These are phyloP conservation scores for Populus nigra DNA, from an alignment of 345 rosid genomes.

Conservation along the genomic window DNA sequence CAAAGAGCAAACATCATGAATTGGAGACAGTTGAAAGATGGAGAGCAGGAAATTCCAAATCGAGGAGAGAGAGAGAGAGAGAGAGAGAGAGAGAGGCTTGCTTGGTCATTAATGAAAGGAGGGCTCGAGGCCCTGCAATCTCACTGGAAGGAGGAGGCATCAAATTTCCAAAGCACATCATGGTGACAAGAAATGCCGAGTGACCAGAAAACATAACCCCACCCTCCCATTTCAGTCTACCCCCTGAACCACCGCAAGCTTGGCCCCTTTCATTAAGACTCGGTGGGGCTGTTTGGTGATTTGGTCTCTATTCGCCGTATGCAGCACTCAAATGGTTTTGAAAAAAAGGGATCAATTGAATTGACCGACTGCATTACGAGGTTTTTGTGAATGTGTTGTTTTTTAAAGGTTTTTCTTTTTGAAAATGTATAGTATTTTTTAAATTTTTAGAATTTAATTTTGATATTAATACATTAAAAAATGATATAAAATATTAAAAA, in stretches of 20 bases:
- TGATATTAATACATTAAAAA: too few relatives aligned
- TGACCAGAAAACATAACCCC: neutral
- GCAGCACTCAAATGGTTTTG: too few relatives aligned
- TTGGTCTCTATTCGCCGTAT: too few relatives aligned
- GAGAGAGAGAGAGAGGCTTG: neutral
- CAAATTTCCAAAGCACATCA: neutral
- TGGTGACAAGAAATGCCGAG: slow-evolving; percentile 1
- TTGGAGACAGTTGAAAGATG: neutral
- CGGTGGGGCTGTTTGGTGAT: too few relatives aligned
- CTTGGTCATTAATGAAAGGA: neutral
- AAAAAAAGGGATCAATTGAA: too few relatives aligned
- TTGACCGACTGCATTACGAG: too few relatives aligned
- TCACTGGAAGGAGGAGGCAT: neutral
- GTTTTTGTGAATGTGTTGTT: too few relatives aligned
- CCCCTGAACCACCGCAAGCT: neutral
- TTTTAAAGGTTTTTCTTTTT: too few relatives aligned
- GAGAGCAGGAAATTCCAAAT: neutral
- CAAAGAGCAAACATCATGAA: neutral
- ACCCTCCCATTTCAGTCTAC: neutral
- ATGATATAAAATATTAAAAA: too few relatives aligned
- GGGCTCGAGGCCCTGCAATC: slow-evolving; percentile 4
- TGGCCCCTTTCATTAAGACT: too few relatives aligned
- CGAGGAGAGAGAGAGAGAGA: neutral
- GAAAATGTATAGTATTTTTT: too few relatives aligned
- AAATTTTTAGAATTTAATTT: too few relatives aligned